Evolutionary conservation across 345 rosid species (phyloP), one percentile per base, ranked within the genome.

Genomic region (Pseudoturritis turrita): DNA sequence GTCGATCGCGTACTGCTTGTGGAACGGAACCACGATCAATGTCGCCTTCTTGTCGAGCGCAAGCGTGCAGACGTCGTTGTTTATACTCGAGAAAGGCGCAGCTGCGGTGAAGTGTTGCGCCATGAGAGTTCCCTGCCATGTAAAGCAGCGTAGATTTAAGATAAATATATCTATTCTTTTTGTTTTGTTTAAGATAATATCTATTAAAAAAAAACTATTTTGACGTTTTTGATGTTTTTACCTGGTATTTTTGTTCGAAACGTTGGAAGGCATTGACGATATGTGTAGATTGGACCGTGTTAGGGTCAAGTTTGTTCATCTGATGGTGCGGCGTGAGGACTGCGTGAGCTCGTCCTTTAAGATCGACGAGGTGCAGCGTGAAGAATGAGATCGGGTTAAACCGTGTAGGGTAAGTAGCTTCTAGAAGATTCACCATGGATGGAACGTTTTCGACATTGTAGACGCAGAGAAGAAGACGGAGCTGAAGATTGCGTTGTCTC

Each of bases 51-150:
- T 83, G 76, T 85, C 82, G 5, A 81, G 50, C 1, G 89, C 86
- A 14, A 87, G 77, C 19, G 86, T 80, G 74, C 89, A 85, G 6
- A 83, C 75, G 31, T 85, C 86, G 7, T 85, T 74, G 44, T 85
- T 83, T 70, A 85, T 83, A 7, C 83, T 76, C 11, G 79, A 62
- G 54, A 66, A 78, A 2, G 89, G 88, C 0, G 89, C 73, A 1
- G 82, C 69, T 35, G 85, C 88, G 13, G 81, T 78, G 65, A 78
- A 85, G 28, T 78, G 74, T 23, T 79, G 86, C 53, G 83, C 79
- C 53, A 60, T 70, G 19, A 81, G 50, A 21, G 44, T 21, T 7
- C 76, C 81, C 71, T 33, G 37, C 37, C 11, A 7, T 33, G 37
- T 33, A 8, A 33, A 10, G 37, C 10, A 33, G 10, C 37, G 37